Conservation (phyloP, 2,329 filamentous ascomycete genomes). For the Penicillium vulpinum region DNA sequence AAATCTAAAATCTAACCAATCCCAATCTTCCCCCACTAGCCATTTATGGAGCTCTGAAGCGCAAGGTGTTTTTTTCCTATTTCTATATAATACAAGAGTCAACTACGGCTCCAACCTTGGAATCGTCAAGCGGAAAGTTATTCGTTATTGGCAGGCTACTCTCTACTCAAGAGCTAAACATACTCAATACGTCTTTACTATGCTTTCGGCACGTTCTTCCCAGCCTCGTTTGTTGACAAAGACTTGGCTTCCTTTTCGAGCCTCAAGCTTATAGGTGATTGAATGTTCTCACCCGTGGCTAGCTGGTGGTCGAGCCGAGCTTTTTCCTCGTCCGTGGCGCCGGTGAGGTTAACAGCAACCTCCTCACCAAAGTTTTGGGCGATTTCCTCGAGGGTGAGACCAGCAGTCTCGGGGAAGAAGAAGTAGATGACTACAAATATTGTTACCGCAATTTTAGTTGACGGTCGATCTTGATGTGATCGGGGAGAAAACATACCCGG, state of each 20-base stretch:
- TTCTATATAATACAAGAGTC: not conserved
- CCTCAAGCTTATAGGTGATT: not conserved
- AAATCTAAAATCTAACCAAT: not conserved
- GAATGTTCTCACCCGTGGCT: not conserved
- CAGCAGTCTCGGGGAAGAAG: slow-evolving; percentile 47
- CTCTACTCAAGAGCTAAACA: not conserved
- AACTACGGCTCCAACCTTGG: not conserved
- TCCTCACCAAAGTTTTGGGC: slow-evolving; percentile 53
- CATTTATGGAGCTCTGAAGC: not conserved
- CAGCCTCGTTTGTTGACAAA: not conserved
- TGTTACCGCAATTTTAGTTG: slow-evolving; percentile 4
- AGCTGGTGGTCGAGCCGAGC: slow-evolving; percentile 22
- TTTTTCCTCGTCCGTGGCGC: slow-evolving; percentile 45
- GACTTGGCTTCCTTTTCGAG: not conserved
- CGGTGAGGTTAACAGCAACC: slow-evolving; percentile 49
- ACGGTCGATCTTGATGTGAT: not conserved
- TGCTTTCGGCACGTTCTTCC: not conserved
- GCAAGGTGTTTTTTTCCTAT: not conserved
- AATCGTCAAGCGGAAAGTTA: not conserved
- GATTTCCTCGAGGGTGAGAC: slow-evolving; percentile 49
- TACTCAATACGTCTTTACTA: not conserved
- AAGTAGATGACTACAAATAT: slow-evolving; percentile 43
- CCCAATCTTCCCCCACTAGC: not conserved
- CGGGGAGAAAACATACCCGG: slow-evolving; percentile 28
- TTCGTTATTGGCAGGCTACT: not conserved